Evolutionary conservation across 2,329 filamentous ascomycete genomes (phyloP), one percentile per base, ranked within the genome.

Genomic region (Hypocreales sp.): DNA sequence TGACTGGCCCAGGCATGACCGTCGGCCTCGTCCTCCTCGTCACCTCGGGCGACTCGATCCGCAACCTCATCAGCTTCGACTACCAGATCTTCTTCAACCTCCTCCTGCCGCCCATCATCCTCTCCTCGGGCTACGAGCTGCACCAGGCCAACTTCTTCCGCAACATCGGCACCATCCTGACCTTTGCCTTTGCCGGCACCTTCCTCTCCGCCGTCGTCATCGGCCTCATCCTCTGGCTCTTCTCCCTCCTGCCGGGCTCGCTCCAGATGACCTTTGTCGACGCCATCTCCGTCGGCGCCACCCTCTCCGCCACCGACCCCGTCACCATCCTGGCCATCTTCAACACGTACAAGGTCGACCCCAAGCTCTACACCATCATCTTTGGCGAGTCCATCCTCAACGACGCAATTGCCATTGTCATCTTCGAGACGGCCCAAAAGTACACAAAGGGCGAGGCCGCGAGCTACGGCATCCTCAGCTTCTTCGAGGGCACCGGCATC

Each of bases 11-110:
- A 92, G 87, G 87, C 44, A 95, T 95, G 90, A 78, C 84, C 32
- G 83, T 98, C 34, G 90, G 90, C 5, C 62, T 98, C 42, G 69
- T 92, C 33, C 73, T 98, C 32, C 72, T 90, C 45, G 60, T 94
- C 36, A 81, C 74, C 23, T 76, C 79, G 28, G 77, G 79, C 38
- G 77, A 82, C 35, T 82, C 79, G 36, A 84, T 98, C 42, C 78
- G 86, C 51, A 80, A 81, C 48, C 75, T 82, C 37, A 84, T 98
- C 46, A 92, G 79, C 54, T 98, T 98, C 63, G 80, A 95, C 60
- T 94, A 94, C 51, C 86, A 95, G 49, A 93, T 95, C 63, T 98
- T 98, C 65, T 98, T 98, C 66, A 98, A 98, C 54, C 71, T 98
- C 24, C 72, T 98, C 9, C 79, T 98, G n/a, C 90, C 90, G 20